Base-by-base conservation (phyloP, 2,329 filamentous ascomycete species). In the Penicillium expansum region DNA sequence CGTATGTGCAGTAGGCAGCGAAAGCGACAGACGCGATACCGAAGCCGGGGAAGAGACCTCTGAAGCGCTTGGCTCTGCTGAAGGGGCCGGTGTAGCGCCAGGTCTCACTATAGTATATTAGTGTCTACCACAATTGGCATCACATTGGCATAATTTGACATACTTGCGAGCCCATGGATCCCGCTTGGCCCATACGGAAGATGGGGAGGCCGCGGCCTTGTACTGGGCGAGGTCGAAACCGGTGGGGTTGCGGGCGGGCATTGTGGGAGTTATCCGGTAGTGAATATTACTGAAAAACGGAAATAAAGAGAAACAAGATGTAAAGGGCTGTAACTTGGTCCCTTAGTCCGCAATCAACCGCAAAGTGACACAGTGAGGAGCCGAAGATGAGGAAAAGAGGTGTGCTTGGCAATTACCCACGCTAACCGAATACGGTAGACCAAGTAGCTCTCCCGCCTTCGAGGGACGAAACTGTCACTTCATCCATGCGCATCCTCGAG, bases 31-130 rank as follows among this genome's bases (percentile, higher is more conserved):
- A 89, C 32, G 92, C 94, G 67, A 93, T 96, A 63, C 94, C 94
- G 68, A 99, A 83, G 60, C 94, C 94, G 37, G 94, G 94, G 74
- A 99, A 91, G 62, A 86, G 82, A 69, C 84, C 81, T 80, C 88
- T 92, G 82, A 97, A 94, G 68, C 94, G 89, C 80, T 96, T 96
- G 79, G 82, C 89, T 68, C 93, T 86, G 64, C 87, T 88, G 82
- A 97, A 97, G 53, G 85, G 87, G 62, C 93, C 94, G 35, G 84
- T 87, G 82, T 96, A 97, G 77, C 94, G 85, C 94, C 94, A 99
- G 72, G 90, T 84, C 81, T 99, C 94, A 72, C 94, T 99, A 74
- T 63, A 37, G 16, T 27, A 30, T 7, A 20, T 39, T 48, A 67
- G 70, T 56, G 71, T 59, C 43, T 42, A 60, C 49, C 56, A 43